These are phyloP conservation scores for Saturnispora dispora DNA, from an alignment of 805 yeast species.

Conservation along the genomic window DNA sequence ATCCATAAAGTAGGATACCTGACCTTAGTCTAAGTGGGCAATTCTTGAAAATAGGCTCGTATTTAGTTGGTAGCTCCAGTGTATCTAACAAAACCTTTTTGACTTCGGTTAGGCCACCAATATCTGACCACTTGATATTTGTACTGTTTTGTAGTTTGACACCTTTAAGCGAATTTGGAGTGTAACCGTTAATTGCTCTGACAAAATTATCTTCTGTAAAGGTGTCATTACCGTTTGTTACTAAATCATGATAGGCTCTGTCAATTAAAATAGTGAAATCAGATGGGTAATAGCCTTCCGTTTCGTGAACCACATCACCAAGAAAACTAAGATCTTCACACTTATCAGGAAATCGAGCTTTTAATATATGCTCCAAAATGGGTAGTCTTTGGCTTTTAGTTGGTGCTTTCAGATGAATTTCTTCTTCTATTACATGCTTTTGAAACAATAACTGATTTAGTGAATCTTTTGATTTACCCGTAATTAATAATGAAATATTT, in stretches of 20 bases:
- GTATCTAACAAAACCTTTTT: slow-evolving; percentile 76
- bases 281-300: slow-evolving; percentile 85
- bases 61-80: slow-evolving; percentile 93
- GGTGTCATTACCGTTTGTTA: slow-evolving; percentile 12
- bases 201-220: slow-evolving; percentile 34
- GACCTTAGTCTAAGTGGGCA: slow-evolving; percentile 85
- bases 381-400: slow-evolving; percentile 45
- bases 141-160: slow-evolving; percentile 75
- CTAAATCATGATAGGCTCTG: slow-evolving; percentile 49
- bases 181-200: slow-evolving; percentile 54
- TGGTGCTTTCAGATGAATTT: slow-evolving; percentile 56
- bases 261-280: slow-evolving; percentile 69
- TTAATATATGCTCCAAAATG: slow-evolving; percentile 32
- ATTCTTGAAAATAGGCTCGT: slow-evolving; percentile 86
- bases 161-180: slow-evolving; percentile 78
- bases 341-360: slow-evolving; percentile 11
- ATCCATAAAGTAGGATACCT: slow-evolving; percentile 85
- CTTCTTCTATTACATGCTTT: slow-evolving; percentile 63
- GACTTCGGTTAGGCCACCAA: slow-evolving; percentile 79
- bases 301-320: slow-evolving; percentile 51
- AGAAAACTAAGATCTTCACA: slow-evolving; percentile 33
- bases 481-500: slow-evolving; percentile 48
- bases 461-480: slow-evolving; percentile 56
- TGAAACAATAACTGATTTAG: slow-evolving; percentile 53
- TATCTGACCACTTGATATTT: slow-evolving; percentile 65